Base-by-base conservation (phyloP, 352 stramenopile genomes). In the Elongisporangium prolatum region DNA sequence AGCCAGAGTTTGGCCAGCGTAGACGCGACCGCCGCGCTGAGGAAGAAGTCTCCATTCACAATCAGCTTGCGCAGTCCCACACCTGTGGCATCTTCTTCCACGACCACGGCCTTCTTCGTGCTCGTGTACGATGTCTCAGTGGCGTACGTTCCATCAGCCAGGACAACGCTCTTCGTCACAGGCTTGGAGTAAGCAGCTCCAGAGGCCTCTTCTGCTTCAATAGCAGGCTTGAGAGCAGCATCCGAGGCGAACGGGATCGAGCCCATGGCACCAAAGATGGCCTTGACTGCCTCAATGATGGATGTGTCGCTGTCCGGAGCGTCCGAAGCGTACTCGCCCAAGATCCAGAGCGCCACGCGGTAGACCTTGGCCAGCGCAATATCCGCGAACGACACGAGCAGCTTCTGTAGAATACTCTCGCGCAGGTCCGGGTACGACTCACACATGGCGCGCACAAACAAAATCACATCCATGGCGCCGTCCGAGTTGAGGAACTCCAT, bases 101-200 rank as follows among this genome's bases (percentile, higher is more conserved):
- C 58, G 0, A 63, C 55, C 0, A 63, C 57, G 22, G 72, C 54
- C 56, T 69, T 77, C 44, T 83, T 81, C 20, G 71, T 61, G 25
- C 74, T 72, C 37, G 69, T 65, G 67, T 97, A 93, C 54, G 89
- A 94, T 16, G 96, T 99, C 74, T 99, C 97, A 4, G 97, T 99
- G 13, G 98, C 97, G 73, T 99, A 99, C 48, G 97, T 99, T 55
- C 98, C 98, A 74, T 99, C 98, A 0, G 97, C 86, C 5, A 99
- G 77, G 21, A 99, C 96, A 38, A 99, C 93, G 63, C 98, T 99
- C 80, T 99, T 99, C 13, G 95, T 98, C 34, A 98, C 83, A 25
- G 94, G 77, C 62, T 97, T 97, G n/a, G 84, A 75, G 57, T 90
- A 89, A 38, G 80, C 80, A n/a, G 82, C 71, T 11, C 71, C 61